phyloP scores from a whole-genome alignment of 208 protist genomes.

The Borovskyia barvae region DNA sequence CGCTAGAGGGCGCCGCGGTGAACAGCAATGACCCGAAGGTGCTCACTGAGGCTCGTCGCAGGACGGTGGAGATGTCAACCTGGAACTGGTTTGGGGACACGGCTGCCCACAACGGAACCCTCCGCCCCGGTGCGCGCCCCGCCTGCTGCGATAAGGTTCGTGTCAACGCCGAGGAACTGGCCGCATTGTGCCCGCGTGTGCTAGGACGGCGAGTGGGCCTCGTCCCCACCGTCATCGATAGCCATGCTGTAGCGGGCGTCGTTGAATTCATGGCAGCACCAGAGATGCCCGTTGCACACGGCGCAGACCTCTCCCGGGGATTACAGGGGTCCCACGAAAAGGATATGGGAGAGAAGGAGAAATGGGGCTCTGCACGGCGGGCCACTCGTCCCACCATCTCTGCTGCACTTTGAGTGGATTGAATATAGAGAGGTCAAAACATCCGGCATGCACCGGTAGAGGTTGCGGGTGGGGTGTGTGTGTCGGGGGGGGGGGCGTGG shows the following conservation, averaged over 20 bases:
- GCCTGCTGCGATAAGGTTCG: constrained; percentile 26
- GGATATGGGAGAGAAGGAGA: too few relatives aligned
- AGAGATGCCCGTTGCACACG: too few relatives aligned
- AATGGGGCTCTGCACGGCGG: too few relatives aligned
- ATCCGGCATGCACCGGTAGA: too few relatives aligned
- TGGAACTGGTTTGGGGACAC: constrained; percentile 25
- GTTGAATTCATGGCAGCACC: too few relatives aligned
- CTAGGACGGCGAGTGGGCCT: constrained; percentile 21
- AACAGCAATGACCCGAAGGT: constrained; percentile 19
- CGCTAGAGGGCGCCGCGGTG: constrained; percentile 19
- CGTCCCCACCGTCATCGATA: background rate
- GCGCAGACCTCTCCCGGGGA: too few relatives aligned
- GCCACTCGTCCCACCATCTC: too few relatives aligned
- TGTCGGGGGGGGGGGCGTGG: too few relatives aligned
- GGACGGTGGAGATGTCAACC: constrained; percentile 18
- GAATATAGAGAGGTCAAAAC: too few relatives aligned
- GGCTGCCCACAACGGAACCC: background rate
- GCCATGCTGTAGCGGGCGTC: constrained; percentile 11
- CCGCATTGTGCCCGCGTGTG: constrained; percentile 44
- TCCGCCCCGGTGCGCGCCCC: constrained; percentile 4
- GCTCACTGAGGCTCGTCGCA: constrained; percentile 16
- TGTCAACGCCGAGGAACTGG: constrained; percentile 35
- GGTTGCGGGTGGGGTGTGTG: too few relatives aligned
- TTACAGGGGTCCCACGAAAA: too few relatives aligned
- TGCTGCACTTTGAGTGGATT: too few relatives aligned